Conservation (phyloP, 78 protist species). For the Acrasis kona region DNA sequence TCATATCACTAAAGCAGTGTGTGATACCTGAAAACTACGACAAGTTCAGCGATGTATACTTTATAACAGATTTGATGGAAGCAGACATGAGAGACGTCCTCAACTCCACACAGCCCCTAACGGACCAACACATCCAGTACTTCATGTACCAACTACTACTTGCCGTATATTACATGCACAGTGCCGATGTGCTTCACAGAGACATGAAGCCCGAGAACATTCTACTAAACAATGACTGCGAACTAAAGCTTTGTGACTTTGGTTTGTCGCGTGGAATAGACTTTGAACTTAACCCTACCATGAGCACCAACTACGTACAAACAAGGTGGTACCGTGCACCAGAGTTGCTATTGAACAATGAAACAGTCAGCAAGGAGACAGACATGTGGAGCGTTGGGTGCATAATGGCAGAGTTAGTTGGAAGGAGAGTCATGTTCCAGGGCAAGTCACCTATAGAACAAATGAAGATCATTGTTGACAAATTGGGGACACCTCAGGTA, state of each 20-base stretch:
- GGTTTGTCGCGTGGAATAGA: too few relatives aligned
- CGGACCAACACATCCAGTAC: slow-evolving; percentile 49
- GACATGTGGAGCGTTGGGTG: slow-evolving; percentile 68
- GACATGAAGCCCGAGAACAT: too few relatives aligned
- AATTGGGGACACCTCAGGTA: too few relatives aligned
- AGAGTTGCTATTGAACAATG: slow-evolving; percentile 21
- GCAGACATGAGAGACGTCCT: too few relatives aligned
- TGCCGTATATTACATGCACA: slow-evolving; percentile 6
- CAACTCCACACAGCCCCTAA: too few relatives aligned
- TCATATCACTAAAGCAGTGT: slow-evolving; percentile 11
- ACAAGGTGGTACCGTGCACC: slow-evolving; percentile 80
- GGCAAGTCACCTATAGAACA: slow-evolving; percentile 50
- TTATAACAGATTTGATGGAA: too few relatives aligned
- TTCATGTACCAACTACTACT: slow-evolving; percentile 66
- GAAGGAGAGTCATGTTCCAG: slow-evolving; percentile 27
- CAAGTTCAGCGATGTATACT: too few relatives aligned
- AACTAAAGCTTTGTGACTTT: too few relatives aligned
- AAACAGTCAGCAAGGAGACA: background rate
- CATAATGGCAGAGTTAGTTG: slow-evolving; percentile 41
- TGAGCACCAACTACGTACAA: slow-evolving; percentile 52
- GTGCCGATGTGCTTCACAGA: slow-evolving; percentile 20
- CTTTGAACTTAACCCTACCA: too few relatives aligned
- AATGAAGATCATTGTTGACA: too few relatives aligned
- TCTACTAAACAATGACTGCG: too few relatives aligned
- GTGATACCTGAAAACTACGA: background rate